A percentile compares a stretch with the other conserved stretches of the same genome.
These are phyloP conservation scores for Pelagomonas calceolata DNA, from an alignment of 108 stramenopile species.

Conservation along the genomic window DNA sequence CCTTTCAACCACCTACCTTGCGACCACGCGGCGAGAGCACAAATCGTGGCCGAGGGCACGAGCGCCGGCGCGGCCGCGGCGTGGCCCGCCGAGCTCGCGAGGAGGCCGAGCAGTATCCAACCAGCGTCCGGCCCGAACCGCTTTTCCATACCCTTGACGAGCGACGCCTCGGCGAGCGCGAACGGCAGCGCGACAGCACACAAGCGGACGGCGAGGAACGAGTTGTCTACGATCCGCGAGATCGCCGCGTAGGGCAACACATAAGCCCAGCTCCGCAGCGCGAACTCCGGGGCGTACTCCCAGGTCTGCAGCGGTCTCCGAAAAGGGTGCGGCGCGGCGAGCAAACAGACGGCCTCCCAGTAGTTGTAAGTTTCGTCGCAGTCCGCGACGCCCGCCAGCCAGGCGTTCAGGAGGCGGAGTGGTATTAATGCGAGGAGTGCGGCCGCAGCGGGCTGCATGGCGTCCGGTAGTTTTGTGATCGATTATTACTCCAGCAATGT, in stretches of 20 bases:
- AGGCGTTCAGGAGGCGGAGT: neutral
- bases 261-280: conserved; percentile 29
- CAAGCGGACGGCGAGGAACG: neutral
- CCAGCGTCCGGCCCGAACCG: conserved; percentile 16
- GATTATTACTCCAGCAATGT: no score
- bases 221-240: neutral
- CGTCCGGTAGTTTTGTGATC: no score
- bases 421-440: neutral
- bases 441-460: no score
- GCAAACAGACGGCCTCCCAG: conserved; percentile 92
- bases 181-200: neutral
- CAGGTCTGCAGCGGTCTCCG: conserved; percentile 63
- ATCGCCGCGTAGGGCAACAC: neutral
- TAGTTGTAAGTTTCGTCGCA: conserved; percentile 98
- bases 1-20: conserved; percentile 38
- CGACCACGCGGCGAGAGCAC: conserved; percentile 47
- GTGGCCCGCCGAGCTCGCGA: conserved; percentile 52
- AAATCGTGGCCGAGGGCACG: conserved; percentile 65
- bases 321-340: conserved; percentile 46
- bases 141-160: conserved; percentile 1
- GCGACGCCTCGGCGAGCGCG: conserved; percentile 3
- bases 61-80: conserved; percentile 60
- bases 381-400: conserved; percentile 54
- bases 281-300: conserved; percentile 86
- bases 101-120: conserved; percentile 29